These are phyloP conservation scores for Echeveria elegans DNA, from an alignment of 164 flowering plant genomes.

Conservation along the genomic window DNA sequence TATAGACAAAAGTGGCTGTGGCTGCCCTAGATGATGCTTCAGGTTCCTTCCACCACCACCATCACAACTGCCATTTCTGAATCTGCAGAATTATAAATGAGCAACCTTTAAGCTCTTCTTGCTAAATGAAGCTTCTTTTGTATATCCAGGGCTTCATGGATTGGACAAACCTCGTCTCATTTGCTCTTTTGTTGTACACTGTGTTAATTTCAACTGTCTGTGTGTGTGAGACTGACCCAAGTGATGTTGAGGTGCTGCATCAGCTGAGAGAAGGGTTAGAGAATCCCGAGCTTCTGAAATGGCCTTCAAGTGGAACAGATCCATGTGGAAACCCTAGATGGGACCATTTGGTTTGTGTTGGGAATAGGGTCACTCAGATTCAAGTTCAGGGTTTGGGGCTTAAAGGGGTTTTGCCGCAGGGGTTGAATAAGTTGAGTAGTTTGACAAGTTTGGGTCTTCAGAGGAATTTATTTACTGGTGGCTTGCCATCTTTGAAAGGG, in stretches of 20 bases:
- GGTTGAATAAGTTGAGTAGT: slow-evolving; percentile 38
- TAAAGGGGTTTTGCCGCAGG: slow-evolving; percentile 44
- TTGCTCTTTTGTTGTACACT: neutral
- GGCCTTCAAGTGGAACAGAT: slow-evolving; percentile 45
- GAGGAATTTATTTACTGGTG: slow-evolving; percentile 39
- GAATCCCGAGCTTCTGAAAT: slow-evolving; percentile 52
- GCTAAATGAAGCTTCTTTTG: slow-evolving; percentile 9
- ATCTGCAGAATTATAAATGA: neutral
- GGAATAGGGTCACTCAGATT: slow-evolving; percentile 48
- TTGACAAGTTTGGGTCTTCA: slow-evolving; percentile 50
- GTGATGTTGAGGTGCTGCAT: slow-evolving; percentile 36
- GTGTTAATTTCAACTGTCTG: neutral
- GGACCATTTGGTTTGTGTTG: slow-evolving; percentile 35
- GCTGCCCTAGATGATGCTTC: neutral
- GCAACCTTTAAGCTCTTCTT: neutral
- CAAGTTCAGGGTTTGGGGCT: slow-evolving; percentile 45
- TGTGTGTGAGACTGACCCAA: slow-evolving; percentile 31
- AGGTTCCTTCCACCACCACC: neutral
- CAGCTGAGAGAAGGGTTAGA: slow-evolving; percentile 35
- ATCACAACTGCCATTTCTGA: neutral
- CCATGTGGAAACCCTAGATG: slow-evolving; percentile 53
- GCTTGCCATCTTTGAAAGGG: slow-evolving; percentile 47
- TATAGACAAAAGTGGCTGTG: slow-evolving; percentile 3
- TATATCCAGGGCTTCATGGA: neutral
- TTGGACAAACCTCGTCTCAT: neutral